phyloP scores from a whole-genome alignment of 2,329 filamentous ascomycete species.

The Colletotrichum destructivum region DNA sequence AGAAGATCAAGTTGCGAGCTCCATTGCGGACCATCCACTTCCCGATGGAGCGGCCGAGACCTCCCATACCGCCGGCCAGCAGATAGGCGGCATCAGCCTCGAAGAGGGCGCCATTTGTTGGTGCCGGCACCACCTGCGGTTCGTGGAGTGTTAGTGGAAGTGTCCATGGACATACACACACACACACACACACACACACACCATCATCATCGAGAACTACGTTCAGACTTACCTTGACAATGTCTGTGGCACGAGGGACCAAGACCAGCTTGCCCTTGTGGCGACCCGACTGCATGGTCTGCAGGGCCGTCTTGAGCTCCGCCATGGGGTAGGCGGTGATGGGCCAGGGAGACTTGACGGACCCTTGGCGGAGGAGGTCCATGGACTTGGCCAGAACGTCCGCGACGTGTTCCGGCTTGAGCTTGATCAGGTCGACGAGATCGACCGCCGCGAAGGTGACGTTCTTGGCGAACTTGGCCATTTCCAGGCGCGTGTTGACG shows the following conservation, averaged over 20 bases:
- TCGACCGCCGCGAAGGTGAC: constrained; percentile 63
- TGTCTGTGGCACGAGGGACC: constrained; percentile 29
- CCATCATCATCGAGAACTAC: too few relatives aligned
- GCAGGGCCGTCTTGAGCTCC: constrained; percentile 51
- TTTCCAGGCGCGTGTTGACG: constrained; percentile 60
- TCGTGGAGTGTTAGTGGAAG: too few relatives aligned
- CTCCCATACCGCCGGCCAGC: constrained; percentile 44
- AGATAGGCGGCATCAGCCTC: constrained; percentile 27
- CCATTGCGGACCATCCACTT: constrained; percentile 47
- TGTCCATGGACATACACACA: too few relatives aligned
- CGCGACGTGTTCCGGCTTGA: not conserved
- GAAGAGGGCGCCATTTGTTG: constrained; percentile 22
- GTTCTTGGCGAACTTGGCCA: constrained; percentile 61
- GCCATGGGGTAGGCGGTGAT: constrained; percentile 40
- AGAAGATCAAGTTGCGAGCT: constrained; percentile 48
- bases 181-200: too few relatives aligned
- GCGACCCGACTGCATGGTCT: constrained; percentile 52
- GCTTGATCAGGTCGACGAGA: constrained; percentile 43
- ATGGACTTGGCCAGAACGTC: not conserved
- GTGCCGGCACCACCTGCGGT: not conserved
- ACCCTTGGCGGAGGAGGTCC: not conserved
- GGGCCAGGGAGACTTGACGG: constrained; percentile 33
- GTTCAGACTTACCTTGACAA: not conserved
- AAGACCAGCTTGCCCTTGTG: constrained; percentile 44
- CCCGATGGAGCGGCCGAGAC: constrained; percentile 44